Evolutionary conservation across 148 eudicot species (phyloP), one percentile per base, ranked within the genome.

Genomic region (Nyssa sinensis): DNA sequence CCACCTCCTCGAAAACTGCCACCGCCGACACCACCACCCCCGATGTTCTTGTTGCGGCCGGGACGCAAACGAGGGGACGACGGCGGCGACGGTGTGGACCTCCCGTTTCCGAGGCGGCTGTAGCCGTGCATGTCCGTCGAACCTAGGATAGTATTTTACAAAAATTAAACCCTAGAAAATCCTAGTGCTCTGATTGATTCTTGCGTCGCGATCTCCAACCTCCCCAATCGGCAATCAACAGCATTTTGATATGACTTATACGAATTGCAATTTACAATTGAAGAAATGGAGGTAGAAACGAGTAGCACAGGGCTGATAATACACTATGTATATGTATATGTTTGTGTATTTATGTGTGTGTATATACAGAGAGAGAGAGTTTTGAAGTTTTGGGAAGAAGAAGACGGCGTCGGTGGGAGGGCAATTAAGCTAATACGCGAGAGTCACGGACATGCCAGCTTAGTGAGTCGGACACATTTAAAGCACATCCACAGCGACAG

Each of bases 51-150:
- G 28, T 88, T 78, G 61, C 82, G 66, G 59, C 77, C 80, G 58
- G 78, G 71, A 68, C 82, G 84, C 1, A 78, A 79, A 24, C 84
- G 86, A 10, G 91, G 85, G 0, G 85, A 85, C 0, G 91, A 81
- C 27, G 88, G 87, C 2, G 85, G 84, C 24, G 89, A 72, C 1
- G 84, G 78, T 51, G 84, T 74, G 16, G 77, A 61, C 71, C 71
- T 67, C 66, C 83, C 78, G 64, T 80, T 77, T 5, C 87, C 88
- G 1, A 89, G 70, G 14, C 93, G 87, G 78, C 87, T 89, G 69
- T 82, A 85, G 8, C 93, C 93, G 93, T 87, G 93, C 93, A 89
- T 89, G 66, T 47, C 47, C 8, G 58, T 21, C 27, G 58, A 32
- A 1, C 27, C 58, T 35, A 25, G 34, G 65, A 25, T 23, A 37